These are phyloP conservation scores for Penstemon eatonii DNA, from an alignment of 257 asterid genomes.

Conservation along the genomic window DNA sequence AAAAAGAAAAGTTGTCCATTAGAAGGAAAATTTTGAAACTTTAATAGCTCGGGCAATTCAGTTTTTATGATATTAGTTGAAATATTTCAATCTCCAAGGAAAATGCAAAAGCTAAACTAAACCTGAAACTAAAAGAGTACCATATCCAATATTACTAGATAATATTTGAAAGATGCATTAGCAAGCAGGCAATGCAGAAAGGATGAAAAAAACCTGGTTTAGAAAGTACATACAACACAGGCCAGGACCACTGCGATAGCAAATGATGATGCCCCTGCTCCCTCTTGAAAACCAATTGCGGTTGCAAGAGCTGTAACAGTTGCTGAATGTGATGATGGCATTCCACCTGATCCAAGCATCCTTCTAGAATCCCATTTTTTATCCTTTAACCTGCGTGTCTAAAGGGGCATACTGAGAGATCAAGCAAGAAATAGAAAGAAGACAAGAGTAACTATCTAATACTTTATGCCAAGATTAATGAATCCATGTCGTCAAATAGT, in stretches of 20 bases:
- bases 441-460: constrained; percentile 21
- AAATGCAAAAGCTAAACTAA: neutral
- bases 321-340: constrained; percentile 99
- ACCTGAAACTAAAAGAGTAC: constrained; percentile 5
- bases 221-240: constrained; percentile 94
- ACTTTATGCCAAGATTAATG: constrained; percentile 5
- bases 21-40: too few relatives aligned
- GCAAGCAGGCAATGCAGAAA: constrained; percentile 40
- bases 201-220: constrained; percentile 65
- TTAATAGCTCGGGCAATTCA: too few relatives aligned
- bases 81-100: neutral
- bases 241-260: constrained; percentile 93
- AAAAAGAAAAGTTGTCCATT: too few relatives aligned
- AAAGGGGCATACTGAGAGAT: constrained; percentile 44
- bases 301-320: constrained; percentile 82
- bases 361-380: constrained; percentile 88
- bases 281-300: constrained; percentile 80
- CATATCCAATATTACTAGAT: constrained; percentile 28
- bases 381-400: constrained; percentile 88
- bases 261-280: constrained; percentile 70
- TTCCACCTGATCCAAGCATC: constrained; percentile 96
- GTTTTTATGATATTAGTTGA: neutral
- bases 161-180: constrained; percentile 22
- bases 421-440: constrained; percentile 40
- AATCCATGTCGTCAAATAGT: constrained; percentile 11